Evolutionary conservation across 257 asterid species (phyloP).

Genomic region (Datura wrightii): DNA sequence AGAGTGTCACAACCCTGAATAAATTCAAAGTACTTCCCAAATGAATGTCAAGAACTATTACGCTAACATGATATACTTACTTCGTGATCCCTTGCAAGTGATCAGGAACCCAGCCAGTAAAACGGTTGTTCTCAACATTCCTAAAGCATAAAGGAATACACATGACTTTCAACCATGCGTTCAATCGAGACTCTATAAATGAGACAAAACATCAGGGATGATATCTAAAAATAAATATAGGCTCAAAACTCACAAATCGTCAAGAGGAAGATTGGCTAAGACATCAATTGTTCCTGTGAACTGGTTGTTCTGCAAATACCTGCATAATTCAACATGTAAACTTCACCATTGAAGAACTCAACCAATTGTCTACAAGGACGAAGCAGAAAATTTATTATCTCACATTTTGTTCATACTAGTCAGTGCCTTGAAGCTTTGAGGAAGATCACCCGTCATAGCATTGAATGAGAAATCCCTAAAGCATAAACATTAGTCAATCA

Average conservation of each 20-base stretch:
- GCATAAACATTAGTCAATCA: conserved; percentile 31
- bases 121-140: conserved; percentile 85
- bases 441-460: conserved; percentile 59
- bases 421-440: conserved; percentile 59
- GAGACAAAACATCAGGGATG: conserved; percentile 28
- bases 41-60: background rate
- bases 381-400: conserved; percentile 33
- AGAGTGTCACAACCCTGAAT: conserved; percentile 28
- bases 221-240: background rate
- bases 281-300: conserved; percentile 86
- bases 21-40: background rate
- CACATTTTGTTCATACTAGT: conserved; percentile 58
- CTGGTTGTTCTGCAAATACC: conserved; percentile 94
- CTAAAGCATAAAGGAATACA: conserved; percentile 43
- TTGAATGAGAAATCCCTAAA: conserved; percentile 73
- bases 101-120: conserved; percentile 85
- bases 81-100: conserved; percentile 69
- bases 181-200: background rate
- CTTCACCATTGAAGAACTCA: conserved; percentile 28
- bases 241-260: conserved; percentile 64
- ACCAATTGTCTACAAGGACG: conserved; percentile 18
- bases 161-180: conserved; percentile 24
- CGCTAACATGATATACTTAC: conserved; percentile 52
- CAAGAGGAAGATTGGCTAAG: conserved; percentile 87
- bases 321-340: conserved; percentile 44